phyloP scores from a whole-genome alignment of 2,329 filamentous ascomycete species.

The Colletotrichum sansevieriae region DNA sequence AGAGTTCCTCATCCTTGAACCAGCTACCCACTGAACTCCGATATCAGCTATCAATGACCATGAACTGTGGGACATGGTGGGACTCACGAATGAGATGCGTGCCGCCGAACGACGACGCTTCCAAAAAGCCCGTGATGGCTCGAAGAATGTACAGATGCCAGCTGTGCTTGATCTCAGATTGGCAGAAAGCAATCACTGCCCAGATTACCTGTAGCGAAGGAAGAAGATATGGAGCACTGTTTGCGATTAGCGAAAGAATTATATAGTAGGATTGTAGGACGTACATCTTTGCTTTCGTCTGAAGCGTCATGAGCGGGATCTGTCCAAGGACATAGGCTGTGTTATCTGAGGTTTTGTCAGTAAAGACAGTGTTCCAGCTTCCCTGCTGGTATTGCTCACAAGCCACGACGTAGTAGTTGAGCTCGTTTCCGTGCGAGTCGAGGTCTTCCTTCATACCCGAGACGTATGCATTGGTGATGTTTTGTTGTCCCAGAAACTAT shows the following conservation, averaged over 20 bases:
- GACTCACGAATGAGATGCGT: constrained; percentile 48
- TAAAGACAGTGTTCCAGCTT: accelerated
- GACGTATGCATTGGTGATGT: constrained; percentile 47
- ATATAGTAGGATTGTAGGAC: not conserved
- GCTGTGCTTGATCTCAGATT: constrained; percentile 44
- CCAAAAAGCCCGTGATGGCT: constrained; percentile 42
- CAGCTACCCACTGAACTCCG: constrained; percentile 56
- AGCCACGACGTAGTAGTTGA: constrained; percentile 44
- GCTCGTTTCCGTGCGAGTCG: constrained; percentile 45
- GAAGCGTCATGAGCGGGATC: constrained; percentile 50
- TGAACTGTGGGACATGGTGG: not conserved
- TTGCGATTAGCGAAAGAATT: not conserved
- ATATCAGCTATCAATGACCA: constrained; percentile 18
- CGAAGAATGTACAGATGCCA: constrained; percentile 47
- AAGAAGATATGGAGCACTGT: constrained; percentile 45
- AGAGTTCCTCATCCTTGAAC: constrained; percentile 56
- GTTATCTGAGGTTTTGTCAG: constrained; percentile 44
- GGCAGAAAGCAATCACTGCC: constrained; percentile 47
- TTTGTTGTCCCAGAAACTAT: constrained; percentile 47
- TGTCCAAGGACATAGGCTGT: constrained; percentile 46
- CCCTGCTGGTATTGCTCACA: not conserved
- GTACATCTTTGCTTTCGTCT: constrained; percentile 47
- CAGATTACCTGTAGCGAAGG: constrained; percentile 45
- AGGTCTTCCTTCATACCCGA: constrained; percentile 48
- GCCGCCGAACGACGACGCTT: constrained; percentile 47